Conservation (phyloP, 176 grass and related monocot genomes). For the Triticum timopheevii region DNA sequence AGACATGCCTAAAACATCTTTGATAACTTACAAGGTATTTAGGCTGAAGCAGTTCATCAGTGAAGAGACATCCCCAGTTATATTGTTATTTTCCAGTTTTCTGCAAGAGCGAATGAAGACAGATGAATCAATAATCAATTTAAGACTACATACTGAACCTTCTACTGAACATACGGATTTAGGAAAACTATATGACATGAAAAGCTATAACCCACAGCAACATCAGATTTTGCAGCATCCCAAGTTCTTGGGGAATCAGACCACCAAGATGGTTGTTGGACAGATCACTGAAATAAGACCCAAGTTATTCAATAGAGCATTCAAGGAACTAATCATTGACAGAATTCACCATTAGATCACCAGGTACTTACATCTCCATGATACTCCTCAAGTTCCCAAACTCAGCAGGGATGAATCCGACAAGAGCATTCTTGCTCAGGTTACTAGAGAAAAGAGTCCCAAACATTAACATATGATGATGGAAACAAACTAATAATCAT, state of each 20-base stretch:
- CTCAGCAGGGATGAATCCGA: conserved; percentile 77
- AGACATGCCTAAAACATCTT: neutral
- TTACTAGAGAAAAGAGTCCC: conserved; percentile 57
- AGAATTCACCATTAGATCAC: neutral
- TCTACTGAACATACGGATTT: neutral
- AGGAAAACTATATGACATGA: neutral
- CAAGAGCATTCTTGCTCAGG: conserved; percentile 83
- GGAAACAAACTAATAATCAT: neutral
- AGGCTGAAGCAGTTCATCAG: conserved; percentile 90
- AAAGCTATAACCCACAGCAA: conserved; percentile 62
- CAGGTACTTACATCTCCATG: conserved; percentile 77
- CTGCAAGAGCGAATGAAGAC: conserved; percentile 34
- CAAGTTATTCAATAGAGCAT: conserved; percentile 2
- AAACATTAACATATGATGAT: conserved; percentile 24
- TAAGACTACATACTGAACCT: neutral
- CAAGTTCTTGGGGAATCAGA: conserved; percentile 81
- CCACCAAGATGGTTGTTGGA: conserved; percentile 66
- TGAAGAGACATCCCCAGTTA: conserved; percentile 78
- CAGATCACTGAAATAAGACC: conserved; percentile 57
- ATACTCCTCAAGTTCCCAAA: conserved; percentile 97
- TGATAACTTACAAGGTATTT: conserved; percentile 60
- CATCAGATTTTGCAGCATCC: conserved; percentile 76
- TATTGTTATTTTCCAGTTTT: conserved; percentile 86
- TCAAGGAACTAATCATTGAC: neutral
- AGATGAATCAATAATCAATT: neutral